Evolutionary conservation across 768 basidiomycete species (phyloP), one percentile per base, ranked within the genome.

Genomic region (Tricholoma bakamatsutake): DNA sequence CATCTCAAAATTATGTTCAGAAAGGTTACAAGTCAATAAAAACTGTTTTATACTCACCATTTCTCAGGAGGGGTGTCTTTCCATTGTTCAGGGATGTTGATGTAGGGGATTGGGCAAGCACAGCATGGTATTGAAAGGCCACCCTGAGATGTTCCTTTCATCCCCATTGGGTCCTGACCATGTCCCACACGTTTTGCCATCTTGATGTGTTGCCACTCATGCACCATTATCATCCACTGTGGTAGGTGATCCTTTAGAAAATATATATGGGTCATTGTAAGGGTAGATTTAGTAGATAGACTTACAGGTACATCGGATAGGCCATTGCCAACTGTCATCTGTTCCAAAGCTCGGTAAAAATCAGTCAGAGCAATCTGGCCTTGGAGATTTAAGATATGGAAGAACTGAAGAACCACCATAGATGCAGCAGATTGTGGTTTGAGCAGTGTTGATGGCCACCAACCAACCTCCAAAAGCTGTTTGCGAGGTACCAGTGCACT

Each of bases 161-260:
- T 53, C 4, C 61, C 53, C 3, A 13, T 13, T 13, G 59, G 52
- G 40, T 62, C 57, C n/a, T 59, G 60, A 7, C 55, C 57, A 13
- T 50, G 52, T 9, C 62, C 60, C n/a, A 55, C 61, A 17, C 59
- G 24, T 30, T 61, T 61, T 6, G 51, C 12, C 60, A 52, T 52
- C 40, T 60, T 62, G 33, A 62, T 53, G 37, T 62, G 61, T 2
- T 51, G 51, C 59, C 59, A 62, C 31, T 57, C 52, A 4, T 52
- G 35, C 5, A 53, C 50, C 39, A 58, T 55, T 15, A 55, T n/a
- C 53, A 55, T 58, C 13, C 46, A 58, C 11, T 46, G 21, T 15
- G 48, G 3, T 4, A 58, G 42, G 17, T 46, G 50, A 52, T 58
- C 39, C 51, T 52, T 35, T 3, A 8, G 15, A 5, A 21, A 34